Conservation (phyloP, 129 eudicot genomes). For the Flaveria linearis region DNA sequence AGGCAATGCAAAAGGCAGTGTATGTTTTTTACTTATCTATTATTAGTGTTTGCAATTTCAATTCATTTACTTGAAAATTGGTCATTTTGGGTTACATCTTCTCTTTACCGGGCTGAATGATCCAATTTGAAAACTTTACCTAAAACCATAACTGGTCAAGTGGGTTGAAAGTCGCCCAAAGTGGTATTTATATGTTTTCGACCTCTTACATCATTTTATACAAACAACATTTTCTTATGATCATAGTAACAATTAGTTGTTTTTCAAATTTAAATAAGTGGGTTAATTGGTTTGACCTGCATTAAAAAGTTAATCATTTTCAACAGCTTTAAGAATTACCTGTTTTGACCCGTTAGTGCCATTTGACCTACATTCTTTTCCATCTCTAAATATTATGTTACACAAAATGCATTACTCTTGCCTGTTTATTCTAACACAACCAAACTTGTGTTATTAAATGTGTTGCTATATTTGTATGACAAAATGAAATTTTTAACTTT, state of each 20-base stretch:
- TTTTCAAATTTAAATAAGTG: neutral
- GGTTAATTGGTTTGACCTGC: neutral
- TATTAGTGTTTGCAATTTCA: neutral
- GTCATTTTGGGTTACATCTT: neutral
- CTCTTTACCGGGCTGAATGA: neutral
- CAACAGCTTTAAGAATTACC: neutral
- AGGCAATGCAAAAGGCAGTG: slow-evolving; percentile 60
- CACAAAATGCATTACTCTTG: too few relatives aligned
- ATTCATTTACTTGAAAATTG: neutral
- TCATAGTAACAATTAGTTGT: neutral
- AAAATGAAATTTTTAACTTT: too few relatives aligned
- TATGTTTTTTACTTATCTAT: slow-evolving; percentile 19
- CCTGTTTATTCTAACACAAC: too few relatives aligned
- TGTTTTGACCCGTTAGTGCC: neutral
- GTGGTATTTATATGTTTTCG: neutral
- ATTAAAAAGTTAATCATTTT: neutral
- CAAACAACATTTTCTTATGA: neutral
- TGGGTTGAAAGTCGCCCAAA: neutral
- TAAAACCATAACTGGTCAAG: neutral
- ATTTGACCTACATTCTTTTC: neutral
- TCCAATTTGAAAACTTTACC: neutral
- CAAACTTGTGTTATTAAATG: too few relatives aligned
- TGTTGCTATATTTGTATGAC: too few relatives aligned
- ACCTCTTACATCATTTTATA: neutral
- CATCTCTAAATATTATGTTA: neutral